Conservation (phyloP, 371 early-diverging fungal species). For the Apophysomyces variabilis region DNA sequence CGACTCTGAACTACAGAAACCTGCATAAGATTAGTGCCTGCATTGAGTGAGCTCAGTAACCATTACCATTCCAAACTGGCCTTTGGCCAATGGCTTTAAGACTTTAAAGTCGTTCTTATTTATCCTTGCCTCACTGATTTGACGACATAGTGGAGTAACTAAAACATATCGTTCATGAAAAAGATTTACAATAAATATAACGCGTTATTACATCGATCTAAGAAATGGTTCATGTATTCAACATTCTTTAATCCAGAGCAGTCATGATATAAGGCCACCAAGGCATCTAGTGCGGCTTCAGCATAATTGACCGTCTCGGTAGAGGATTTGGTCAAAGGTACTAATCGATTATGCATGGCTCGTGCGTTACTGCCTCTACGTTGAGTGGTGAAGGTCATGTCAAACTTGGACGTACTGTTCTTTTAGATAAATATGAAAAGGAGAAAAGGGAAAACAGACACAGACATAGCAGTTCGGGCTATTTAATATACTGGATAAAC, state of each 20-base stretch:
- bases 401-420: background rate
- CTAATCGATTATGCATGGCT: slow-evolving; percentile 12
- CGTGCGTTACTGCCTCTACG: background rate
- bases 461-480: slow-evolving; percentile 4
- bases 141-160: slow-evolving; percentile 67
- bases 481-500: slow-evolving; percentile 19
- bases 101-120: slow-evolving; percentile 88
- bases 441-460: background rate
- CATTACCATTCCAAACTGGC: slow-evolving; percentile 89
- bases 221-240: slow-evolving; percentile 9
- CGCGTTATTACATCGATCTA: slow-evolving; percentile 17
- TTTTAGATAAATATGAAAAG: background rate
- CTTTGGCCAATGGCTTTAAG: slow-evolving; percentile 86
- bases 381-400: background rate
- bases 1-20: slow-evolving; percentile 26
- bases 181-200: slow-evolving; percentile 1
- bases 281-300: slow-evolving; percentile 22
- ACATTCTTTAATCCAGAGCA: slow-evolving; percentile 9
- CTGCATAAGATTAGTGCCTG: background rate
- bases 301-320: slow-evolving; percentile 7
- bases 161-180: background rate
- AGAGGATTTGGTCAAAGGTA: background rate
- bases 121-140: slow-evolving; percentile 65
- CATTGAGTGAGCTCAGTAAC: background rate
- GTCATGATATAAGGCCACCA: slow-evolving; percentile 24